A percentile compares a stretch with the other conserved stretches of the same genome.
Evolutionary conservation across 352 stramenopile species (phyloP).

Genomic region (Elongisporangium anandrum): DNA sequence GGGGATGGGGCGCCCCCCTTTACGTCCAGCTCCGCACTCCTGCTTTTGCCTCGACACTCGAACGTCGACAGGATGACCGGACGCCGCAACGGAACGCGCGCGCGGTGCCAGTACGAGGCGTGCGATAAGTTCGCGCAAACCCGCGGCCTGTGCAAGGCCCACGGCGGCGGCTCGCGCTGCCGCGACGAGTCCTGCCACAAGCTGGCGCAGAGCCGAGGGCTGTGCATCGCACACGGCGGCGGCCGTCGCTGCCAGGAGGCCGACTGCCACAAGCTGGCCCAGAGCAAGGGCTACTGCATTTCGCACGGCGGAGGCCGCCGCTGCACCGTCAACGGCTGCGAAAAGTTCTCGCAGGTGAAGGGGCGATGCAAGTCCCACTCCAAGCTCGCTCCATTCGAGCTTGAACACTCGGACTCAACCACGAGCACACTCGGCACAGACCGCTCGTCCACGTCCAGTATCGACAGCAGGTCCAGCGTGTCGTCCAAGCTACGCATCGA

Average conservation of each 20-base stretch:
- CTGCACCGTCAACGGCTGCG: conserved; percentile 66
- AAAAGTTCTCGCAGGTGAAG: conserved; percentile 88
- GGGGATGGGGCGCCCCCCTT: not conserved
- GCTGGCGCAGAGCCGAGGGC: conserved; percentile 65
- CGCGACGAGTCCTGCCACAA: conserved; percentile 76
- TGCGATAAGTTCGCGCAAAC: conserved; percentile 87
- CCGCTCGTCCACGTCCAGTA: conserved; percentile 23
- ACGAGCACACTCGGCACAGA: conserved; percentile 11
- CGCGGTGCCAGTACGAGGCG: conserved; percentile 60
- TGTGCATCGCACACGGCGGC: conserved; percentile 79
- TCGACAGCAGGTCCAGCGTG: conserved; percentile 5
- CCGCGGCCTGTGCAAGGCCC: conserved; percentile 74
- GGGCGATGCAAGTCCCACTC: conserved; percentile 84
- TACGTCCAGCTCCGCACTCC: not conserved
- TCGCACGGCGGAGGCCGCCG: conserved; percentile 73
- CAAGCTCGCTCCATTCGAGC: conserved; percentile 38
- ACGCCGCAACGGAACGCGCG: conserved; percentile 65
- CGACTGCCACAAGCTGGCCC: conserved; percentile 65
- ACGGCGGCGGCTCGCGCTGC: conserved; percentile 79
- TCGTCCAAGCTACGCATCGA: conserved; percentile 48
- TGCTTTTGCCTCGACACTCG: conserved; percentile 23
- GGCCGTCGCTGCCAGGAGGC: conserved; percentile 71
- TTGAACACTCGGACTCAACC: conserved; percentile 12
- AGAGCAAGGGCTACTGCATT: conserved; percentile 82
- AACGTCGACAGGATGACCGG: conserved; percentile 18